Evolutionary conservation across 2,329 filamentous ascomycete species (phyloP), one percentile per base, ranked within the genome.

Genomic region (Gliomastix tumulicola): DNA sequence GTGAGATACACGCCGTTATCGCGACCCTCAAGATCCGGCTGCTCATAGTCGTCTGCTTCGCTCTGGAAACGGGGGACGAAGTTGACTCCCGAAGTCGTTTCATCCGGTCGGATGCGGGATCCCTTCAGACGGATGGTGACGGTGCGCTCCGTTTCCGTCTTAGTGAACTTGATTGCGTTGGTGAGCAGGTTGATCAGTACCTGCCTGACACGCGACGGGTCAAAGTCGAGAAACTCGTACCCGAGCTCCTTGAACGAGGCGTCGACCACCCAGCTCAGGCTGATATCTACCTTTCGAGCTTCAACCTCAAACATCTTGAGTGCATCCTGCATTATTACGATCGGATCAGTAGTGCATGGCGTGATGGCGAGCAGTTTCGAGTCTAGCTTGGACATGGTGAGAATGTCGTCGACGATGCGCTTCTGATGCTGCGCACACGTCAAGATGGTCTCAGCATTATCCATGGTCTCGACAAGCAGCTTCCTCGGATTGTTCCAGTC

Each of bases 101-200:
- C 37, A 56, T 59, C 17, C 0, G 67, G 69, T 17, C 55, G 55
- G 15, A 50, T 48, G 21, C 47, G 55, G 17, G 59, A 68, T 8
- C 64, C 69, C 32, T 67, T 67, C 32, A 78, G 55, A 21, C 55
- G 59, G 3, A 76, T 62, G 2, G 59, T 60, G 22, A 78, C 69
- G 30, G 75, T 74, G 7, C 79, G 71, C 11, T 65, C 73, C 13
- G 68, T 66, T 15, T 80, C 75, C 0, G 69, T 69, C 23, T 78
- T 78, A 2, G 86, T 90, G 51, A 89, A 90, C 49, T 90, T 90
- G 55, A 90, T 80, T 0, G 84, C 83, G 49, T 90, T 90, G 7
- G 84, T 86, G 8, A 85, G 74, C 2, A 90, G 68, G 48, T 90
- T 90, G 54, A 90, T 88, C 4, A 89, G 65, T 1, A 89, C 82